Evolutionary conservation across 2,329 filamentous ascomycete genomes (phyloP).

Genomic region (Diaporthe sp.): DNA sequence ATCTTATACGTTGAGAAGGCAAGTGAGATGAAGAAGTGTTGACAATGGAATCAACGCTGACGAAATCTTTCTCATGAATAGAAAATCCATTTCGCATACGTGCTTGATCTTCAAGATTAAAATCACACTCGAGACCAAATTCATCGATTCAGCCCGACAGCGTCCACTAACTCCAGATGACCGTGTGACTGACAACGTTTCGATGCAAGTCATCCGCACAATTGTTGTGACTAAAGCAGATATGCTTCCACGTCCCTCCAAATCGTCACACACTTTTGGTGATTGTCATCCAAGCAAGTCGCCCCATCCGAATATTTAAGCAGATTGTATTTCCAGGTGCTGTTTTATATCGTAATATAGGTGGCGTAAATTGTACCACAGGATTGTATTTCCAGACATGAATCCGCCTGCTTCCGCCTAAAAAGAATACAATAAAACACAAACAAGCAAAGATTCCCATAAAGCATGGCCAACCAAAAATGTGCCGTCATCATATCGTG

Average conservation of each 20-base stretch:
- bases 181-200: neutral
- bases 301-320: neutral
- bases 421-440: neutral
- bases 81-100: no score
- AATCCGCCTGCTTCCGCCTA: neutral
- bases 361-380: neutral
- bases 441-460: neutral
- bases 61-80: no score
- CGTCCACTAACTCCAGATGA: neutral
- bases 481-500: neutral
- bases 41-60: no score
- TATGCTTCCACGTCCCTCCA: neutral
- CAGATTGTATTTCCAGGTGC: no score
- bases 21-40: no score
- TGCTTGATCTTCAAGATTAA: no score
- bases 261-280: no score
- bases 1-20: no score
- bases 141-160: no score
- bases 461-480: neutral
- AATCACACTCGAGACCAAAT: no score
- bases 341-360: neutral
- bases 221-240: neutral
- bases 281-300: neutral
- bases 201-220: neutral
- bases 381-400: neutral